Evolutionary conservation across 352 stramenopile species (phyloP), one percentile per base, ranked within the genome.

Genomic region (Globisporangium megalacanthum): DNA sequence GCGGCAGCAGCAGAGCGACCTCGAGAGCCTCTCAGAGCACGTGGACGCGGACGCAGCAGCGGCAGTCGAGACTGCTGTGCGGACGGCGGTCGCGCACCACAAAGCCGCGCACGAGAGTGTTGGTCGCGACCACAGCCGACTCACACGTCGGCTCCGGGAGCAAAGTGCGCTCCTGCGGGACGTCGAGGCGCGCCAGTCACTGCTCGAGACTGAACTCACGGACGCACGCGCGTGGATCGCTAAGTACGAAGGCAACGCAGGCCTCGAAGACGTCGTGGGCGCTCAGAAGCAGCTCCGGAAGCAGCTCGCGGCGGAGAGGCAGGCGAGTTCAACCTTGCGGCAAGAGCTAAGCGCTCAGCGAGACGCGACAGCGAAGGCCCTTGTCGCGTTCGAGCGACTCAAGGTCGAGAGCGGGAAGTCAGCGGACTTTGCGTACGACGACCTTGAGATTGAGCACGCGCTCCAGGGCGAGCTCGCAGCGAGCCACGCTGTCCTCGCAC

Each of bases 251-350:
- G 58, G 71, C 9, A 60, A 72, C 19, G 77, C 78, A 35, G 83
- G 83, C 0, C 50, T 93, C 19, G 79, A 89, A 58, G 83, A 90
- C 52, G 75, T 89, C n/a, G 66, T 89, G 46, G 79, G 73, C 45
- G 80, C 77, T 61, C 77, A 91, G 39, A 88, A 88, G 64, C 83
- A 87, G 46, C 64, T 93, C 4, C 76, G 79, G 4, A 64, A 73
- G n/a, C 69, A 90, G 41, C 62, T 90, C 10, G 70, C 81, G 14
- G 73, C 76, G 25, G 76, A 89, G 54, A 74, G 86, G 41, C 60
- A 75, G 36, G 68, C 66, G 33, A 92, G 89, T 39, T 58, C 82
- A 8, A 74, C 73, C 17, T 65, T 92, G 4, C 79, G 79, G 1
- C 58, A 83, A 37, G 59, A 86, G 25, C 52, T 92, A 5, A 88